Conservation (phyloP, 352 stramenopile genomes). For the Elongisporangium prolatum region DNA sequence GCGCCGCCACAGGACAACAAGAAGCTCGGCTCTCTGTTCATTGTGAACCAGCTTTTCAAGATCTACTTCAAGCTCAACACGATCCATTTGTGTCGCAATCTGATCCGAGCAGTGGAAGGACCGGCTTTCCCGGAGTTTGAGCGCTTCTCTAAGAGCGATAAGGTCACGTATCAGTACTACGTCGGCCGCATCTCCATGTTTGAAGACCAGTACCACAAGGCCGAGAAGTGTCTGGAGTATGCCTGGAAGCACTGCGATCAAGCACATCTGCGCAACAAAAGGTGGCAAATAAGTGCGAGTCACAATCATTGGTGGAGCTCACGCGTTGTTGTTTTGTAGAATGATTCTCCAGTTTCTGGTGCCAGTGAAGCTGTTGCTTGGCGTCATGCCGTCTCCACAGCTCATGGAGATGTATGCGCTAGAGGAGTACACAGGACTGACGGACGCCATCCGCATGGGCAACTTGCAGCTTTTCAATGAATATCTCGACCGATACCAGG, state of each 20-base stretch:
- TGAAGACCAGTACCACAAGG: conserved; percentile 95
- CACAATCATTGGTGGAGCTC: too few relatives aligned
- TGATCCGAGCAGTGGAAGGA: conserved; percentile 84
- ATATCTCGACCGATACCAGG: conserved; percentile 88
- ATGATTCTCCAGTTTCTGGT: conserved; percentile 95
- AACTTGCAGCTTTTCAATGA: conserved; percentile 93
- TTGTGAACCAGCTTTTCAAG: conserved; percentile 96
- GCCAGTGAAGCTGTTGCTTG: conserved; percentile 92
- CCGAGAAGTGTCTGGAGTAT: conserved; percentile 92
- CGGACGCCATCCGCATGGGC: conserved; percentile 87
- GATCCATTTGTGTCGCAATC: conserved; percentile 94
- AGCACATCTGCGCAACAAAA: conserved; percentile 86
- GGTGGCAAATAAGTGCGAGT: too few relatives aligned
- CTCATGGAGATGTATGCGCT: conserved; percentile 90
- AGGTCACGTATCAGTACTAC: conserved; percentile 96
- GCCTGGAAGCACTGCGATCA: conserved; percentile 91
- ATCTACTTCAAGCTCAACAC: conserved; percentile 96
- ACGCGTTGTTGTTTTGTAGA: conserved; percentile 21
- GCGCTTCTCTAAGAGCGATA: conserved; percentile 79
- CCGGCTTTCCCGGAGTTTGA: conserved; percentile 77
- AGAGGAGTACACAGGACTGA: conserved; percentile 84
- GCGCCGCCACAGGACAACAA: conserved; percentile 77
- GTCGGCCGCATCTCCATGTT: conserved; percentile 95
- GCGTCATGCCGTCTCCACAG: conserved; percentile 87
- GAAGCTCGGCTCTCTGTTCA: conserved; percentile 83